These are phyloP conservation scores for Geranium brycei DNA, from an alignment of 345 rosid genomes.

Conservation along the genomic window DNA sequence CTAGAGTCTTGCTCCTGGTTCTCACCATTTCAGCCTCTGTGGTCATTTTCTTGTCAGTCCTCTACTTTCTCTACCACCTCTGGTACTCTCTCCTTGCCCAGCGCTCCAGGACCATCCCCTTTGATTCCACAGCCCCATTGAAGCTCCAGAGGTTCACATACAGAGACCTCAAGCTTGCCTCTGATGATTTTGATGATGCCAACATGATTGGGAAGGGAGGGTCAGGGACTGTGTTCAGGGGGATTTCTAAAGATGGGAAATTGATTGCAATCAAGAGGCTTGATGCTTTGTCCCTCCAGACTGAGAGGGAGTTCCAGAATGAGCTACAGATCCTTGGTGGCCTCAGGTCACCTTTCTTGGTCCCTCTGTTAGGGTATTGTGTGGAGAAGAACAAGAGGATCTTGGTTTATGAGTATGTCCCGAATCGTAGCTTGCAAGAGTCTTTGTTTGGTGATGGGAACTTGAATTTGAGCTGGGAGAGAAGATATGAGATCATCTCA, in stretches of 20 bases:
- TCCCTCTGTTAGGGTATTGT: constrained; percentile 71
- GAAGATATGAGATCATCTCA: constrained; percentile 48
- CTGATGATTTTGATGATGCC: constrained; percentile 51
- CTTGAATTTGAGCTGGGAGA: constrained; percentile 59
- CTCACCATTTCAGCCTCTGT: constrained; percentile 60
- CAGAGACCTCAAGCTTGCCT: constrained; percentile 67
- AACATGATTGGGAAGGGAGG: constrained; percentile 92
- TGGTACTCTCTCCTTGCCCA: constrained; percentile 42
- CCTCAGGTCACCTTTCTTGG: constrained; percentile 62
- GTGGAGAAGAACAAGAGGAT: constrained; percentile 63
- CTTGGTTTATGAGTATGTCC: constrained; percentile 91
- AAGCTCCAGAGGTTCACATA: constrained; percentile 62
- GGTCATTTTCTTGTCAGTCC: constrained; percentile 44
- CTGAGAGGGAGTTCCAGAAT: constrained; percentile 85
- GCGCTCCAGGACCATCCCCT: constrained; percentile 69
- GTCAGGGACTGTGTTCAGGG: constrained; percentile 81
- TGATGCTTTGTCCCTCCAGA: constrained; percentile 46
- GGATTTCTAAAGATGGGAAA: constrained; percentile 67
- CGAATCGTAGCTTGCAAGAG: constrained; percentile 83
- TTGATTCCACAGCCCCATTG: constrained; percentile 42
- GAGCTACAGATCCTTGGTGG: constrained; percentile 95
- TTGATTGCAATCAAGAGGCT: constrained; percentile 72
- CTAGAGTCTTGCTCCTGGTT: constrained; percentile 48
- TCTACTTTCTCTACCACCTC: constrained; percentile 76
- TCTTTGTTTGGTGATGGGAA: constrained; percentile 49